A percentile compares a stretch with the other conserved stretches of the same genome.
phyloP scores from a whole-genome alignment of 768 basidiomycete genomes.

The Kwoniella heveanensis region DNA sequence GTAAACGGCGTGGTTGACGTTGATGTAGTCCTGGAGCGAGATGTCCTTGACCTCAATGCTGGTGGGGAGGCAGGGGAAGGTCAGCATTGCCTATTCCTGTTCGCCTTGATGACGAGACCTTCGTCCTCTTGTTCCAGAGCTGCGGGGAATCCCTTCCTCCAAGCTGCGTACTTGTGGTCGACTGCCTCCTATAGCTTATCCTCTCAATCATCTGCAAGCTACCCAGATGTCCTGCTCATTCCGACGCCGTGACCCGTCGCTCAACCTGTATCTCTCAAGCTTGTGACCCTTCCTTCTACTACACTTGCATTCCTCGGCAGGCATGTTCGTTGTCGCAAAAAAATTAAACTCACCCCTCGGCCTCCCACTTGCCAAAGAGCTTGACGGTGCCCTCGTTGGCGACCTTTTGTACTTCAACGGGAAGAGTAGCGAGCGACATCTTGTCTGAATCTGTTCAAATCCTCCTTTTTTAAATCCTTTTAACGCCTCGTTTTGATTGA shows the following conservation, averaged over 20 bases:
- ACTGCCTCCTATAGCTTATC: no score
- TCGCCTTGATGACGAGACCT: no score
- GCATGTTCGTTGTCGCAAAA: no score
- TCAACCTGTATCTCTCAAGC: no score
- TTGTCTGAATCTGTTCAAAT: conserved; percentile 12
- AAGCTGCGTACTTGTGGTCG: no score
- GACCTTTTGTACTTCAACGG: conserved; percentile 57
- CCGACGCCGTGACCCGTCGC: no score
- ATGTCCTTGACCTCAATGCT: conserved; percentile 99
- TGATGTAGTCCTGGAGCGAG: conserved; percentile 98
- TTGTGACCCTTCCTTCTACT: no score
- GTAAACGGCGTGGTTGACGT: conserved; percentile 96
- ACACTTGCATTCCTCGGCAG: no score
- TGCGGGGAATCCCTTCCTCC: no score
- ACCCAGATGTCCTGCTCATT: no score
- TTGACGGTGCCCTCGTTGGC: conserved; percentile 66
- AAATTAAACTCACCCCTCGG: conserved; percentile 76
- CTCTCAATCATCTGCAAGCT: no score
- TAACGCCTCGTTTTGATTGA: not conserved
- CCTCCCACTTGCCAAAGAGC: conserved; percentile 99
- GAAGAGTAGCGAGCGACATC: conserved; percentile 48
- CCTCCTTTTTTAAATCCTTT: conserved; percentile 1
- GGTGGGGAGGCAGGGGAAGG: conserved; percentile 16
- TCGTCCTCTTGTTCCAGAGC: no score
- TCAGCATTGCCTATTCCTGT: not conserved